Conservation (phyloP, 2,329 filamentous ascomycete genomes). For the Fusarium xylarioides region DNA sequence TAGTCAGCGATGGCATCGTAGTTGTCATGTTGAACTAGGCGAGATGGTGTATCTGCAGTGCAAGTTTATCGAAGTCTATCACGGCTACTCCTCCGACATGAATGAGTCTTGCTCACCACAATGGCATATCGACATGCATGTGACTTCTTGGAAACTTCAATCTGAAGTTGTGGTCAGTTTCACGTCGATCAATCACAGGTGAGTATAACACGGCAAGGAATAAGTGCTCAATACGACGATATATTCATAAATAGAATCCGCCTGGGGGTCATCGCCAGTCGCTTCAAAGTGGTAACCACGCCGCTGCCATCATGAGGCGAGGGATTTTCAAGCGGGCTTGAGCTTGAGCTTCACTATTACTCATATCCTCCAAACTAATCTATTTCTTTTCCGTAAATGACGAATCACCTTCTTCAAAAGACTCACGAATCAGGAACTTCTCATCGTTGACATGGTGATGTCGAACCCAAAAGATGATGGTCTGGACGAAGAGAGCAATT, state of each 20-base stretch:
- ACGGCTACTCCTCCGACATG: too few species aligned
- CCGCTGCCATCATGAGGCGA: neutral
- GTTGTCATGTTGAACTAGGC: neutral
- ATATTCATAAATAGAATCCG: too few species aligned
- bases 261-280: neutral
- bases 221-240: neutral
- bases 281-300: too few species aligned
- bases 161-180: neutral
- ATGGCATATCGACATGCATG: neutral
- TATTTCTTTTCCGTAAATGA: neutral
- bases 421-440: neutral
- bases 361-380: neutral
- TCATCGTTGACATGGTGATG: neutral
- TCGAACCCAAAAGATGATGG: neutral
- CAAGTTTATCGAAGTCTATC: neutral
- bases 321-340: too few species aligned
- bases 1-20: neutral
- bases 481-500: neutral
- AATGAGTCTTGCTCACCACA: neutral
- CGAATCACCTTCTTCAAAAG: neutral
- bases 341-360: too few species aligned
- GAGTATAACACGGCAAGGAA: neutral
- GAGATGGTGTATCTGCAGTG: neutral
- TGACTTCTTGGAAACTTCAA: neutral
- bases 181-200: neutral